A percentile compares a stretch with the other conserved stretches of the same genome.
Conservation (phyloP, 176 grass and related monocot genomes). For the Raddia guianensis region DNA sequence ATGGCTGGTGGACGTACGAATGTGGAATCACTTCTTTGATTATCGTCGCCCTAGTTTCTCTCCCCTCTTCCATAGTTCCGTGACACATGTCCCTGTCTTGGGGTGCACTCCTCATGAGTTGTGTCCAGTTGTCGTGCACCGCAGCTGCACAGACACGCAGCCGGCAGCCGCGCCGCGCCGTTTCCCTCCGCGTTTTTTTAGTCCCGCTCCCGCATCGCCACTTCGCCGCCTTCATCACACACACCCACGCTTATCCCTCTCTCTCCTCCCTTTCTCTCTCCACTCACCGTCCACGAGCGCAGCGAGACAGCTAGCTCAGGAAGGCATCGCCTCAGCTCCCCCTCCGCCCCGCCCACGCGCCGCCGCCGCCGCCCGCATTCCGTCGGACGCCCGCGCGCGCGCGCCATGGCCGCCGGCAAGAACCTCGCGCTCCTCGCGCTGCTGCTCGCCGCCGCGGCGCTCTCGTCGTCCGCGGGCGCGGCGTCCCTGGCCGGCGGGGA, state of each 20-base stretch:
- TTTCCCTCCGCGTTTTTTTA: neutral
- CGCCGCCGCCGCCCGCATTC: slow-evolving; percentile 19
- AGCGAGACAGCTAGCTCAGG: neutral
- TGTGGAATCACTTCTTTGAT: too few relatives aligned
- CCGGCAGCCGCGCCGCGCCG: neutral
- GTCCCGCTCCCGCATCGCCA: slow-evolving; percentile 20
- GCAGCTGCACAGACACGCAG: neutral
- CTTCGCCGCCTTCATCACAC: neutral
- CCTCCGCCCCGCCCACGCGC: slow-evolving; percentile 2
- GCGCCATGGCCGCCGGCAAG: slow-evolving; percentile 41
- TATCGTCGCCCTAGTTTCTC: too few relatives aligned
- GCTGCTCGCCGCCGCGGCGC: slow-evolving; percentile 8
- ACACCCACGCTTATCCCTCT: neutral
- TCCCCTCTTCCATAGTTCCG: neutral
- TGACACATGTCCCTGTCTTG: neutral
- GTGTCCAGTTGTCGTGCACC: slow-evolving; percentile 43
- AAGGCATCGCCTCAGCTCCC: neutral
- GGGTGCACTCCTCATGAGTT: neutral
- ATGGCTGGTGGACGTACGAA: too few relatives aligned
- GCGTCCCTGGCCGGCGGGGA: slow-evolving; percentile 21
- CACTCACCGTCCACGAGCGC: slow-evolving; percentile 18
- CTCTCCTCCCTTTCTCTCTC: neutral
- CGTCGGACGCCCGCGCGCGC: neutral
- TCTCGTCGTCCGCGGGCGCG: neutral
- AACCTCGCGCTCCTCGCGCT: slow-evolving; percentile 29